Percentiles rank a stretch among this genome's conserved stretches.
These are phyloP conservation scores for Cyberlindnera mrakii DNA, from an alignment of 805 yeast genomes.

Conservation along the genomic window DNA sequence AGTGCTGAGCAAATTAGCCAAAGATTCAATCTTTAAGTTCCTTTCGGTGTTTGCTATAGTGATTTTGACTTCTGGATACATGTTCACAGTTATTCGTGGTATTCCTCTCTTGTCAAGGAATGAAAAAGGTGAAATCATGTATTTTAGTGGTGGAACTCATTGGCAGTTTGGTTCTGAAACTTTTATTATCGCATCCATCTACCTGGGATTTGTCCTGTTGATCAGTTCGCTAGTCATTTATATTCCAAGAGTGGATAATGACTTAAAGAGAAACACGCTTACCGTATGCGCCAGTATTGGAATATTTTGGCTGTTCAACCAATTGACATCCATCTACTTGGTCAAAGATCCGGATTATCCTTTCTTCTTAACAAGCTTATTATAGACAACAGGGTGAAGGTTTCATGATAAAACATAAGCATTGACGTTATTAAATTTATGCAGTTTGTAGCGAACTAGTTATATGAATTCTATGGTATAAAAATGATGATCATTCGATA, in stretches of 20 bases:
- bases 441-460: not conserved
- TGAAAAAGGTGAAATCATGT: constrained; percentile 45
- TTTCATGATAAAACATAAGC: not conserved
- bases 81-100: constrained; percentile 52
- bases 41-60: constrained; percentile 37
- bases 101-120: constrained; percentile 57
- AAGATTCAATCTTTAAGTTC: constrained; percentile 22
- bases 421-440: not conserved
- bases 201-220: constrained; percentile 38
- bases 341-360: constrained; percentile 18
- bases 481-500: constrained; percentile 8
- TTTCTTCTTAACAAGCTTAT: not conserved
- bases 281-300: constrained; percentile 8
- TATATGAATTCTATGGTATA: not conserved
- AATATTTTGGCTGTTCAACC: constrained; percentile 16
- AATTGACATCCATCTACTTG: constrained; percentile 14
- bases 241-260: constrained; percentile 26
- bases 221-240: constrained; percentile 34
- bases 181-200: constrained; percentile 44
- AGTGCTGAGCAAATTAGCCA: constrained; percentile 28
- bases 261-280: constrained; percentile 3
- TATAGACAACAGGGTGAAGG: not conserved
- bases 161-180: constrained; percentile 73
- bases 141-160: constrained; percentile 56
- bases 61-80: constrained; percentile 53